These are phyloP conservation scores for Solanum gracilifrons DNA, from an alignment of 257 asterid genomes.

Conservation along the genomic window DNA sequence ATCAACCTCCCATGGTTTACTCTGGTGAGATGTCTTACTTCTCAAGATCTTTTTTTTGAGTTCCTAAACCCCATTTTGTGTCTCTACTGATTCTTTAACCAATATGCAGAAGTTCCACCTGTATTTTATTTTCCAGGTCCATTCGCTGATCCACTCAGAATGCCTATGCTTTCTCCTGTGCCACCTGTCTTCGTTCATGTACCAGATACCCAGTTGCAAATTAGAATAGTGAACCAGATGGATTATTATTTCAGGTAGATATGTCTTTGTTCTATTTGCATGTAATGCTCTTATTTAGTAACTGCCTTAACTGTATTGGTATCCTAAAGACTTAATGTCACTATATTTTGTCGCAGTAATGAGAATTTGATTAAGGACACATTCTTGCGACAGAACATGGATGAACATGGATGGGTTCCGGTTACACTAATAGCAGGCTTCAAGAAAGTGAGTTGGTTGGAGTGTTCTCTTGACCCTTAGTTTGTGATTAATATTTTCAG, in stretches of 20 bases:
- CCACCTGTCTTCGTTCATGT: conserved; percentile 13
- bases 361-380: conserved; percentile 66
- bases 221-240: conserved; percentile 48
- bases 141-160: conserved; percentile 40
- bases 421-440: conserved; percentile 59
- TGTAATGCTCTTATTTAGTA: not conserved
- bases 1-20: conserved; percentile 33
- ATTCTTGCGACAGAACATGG: conserved; percentile 70
- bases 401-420: conserved; percentile 73
- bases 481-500: not conserved
- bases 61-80: not conserved
- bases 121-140: conserved; percentile 34
- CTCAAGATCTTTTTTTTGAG: not conserved
- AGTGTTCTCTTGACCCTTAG: not conserved
- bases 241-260: conserved; percentile 72
- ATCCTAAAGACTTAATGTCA: not conserved
- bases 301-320: not conserved
- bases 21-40: conserved; percentile 37
- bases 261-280: not conserved
- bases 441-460: conserved; percentile 41
- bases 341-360: conserved; percentile 2
- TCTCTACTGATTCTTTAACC: conserved; percentile 8
- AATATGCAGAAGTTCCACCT: conserved; percentile 42
- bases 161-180: conserved; percentile 37
- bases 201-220: conserved; percentile 44